phyloP scores from a whole-genome alignment of 306 rosid genomes.

The Mimosa bimucronata region DNA sequence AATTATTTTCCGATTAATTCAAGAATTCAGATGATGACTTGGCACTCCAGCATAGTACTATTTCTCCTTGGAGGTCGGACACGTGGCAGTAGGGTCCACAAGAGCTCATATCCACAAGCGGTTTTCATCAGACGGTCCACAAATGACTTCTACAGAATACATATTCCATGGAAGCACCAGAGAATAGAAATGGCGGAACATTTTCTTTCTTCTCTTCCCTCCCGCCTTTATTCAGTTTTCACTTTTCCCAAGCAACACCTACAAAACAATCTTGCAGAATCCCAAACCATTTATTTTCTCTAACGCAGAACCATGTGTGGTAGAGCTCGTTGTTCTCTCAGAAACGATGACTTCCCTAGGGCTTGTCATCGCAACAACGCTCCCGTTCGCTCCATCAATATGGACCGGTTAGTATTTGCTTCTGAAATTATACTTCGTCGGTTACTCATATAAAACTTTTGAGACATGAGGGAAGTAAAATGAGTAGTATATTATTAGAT shows the following conservation, averaged over 20 bases:
- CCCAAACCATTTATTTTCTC: neutral
- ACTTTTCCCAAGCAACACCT: neutral
- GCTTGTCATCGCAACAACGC: constrained; percentile 62
- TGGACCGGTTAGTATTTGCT: constrained; percentile 69
- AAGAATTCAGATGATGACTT: too few relatives aligned
- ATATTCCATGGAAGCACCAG: neutral
- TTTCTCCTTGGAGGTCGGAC: too few relatives aligned
- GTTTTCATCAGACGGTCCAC: neutral
- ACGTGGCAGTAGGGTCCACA: neutral
- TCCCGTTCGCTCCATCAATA: constrained; percentile 51
- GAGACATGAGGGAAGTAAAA: too few relatives aligned
- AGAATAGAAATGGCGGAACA: neutral
- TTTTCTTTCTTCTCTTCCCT: neutral
- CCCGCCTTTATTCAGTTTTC: constrained; percentile 47
- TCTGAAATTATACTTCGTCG: too few relatives aligned
- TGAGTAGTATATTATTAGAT: too few relatives aligned
- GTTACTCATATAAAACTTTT: too few relatives aligned
- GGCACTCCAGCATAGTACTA: too few relatives aligned
- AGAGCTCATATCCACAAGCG: neutral
- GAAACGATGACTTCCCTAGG: constrained; percentile 68
- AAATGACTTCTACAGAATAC: constrained; percentile 2
- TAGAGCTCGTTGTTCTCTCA: constrained; percentile 68
- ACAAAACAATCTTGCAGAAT: neutral
- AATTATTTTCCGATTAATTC: too few relatives aligned
- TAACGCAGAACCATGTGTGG: constrained; percentile 65